Base-by-base conservation (phyloP, 169 alveolate species). In the Plasmodium ovale region DNA sequence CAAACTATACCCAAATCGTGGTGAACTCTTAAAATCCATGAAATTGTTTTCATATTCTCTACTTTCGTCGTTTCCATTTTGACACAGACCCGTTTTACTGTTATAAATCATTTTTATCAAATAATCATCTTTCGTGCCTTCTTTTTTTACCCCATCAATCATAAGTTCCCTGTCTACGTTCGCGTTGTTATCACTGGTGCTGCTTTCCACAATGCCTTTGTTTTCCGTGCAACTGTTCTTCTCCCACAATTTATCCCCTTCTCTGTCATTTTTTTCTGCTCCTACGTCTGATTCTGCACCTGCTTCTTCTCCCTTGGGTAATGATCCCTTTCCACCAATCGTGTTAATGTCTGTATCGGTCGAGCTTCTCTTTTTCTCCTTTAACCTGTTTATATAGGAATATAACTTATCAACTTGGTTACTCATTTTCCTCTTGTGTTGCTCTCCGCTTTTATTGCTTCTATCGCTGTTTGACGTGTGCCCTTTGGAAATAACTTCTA, bases 351-450 rank as follows among this genome's bases (percentile, higher is more conserved):
- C 77, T 44, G 6, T 44, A 10, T 77, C 37, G 31, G 37, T 60
- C 33, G 44, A 16, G 23, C 25, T 64, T 21, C 9, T 77, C 62
- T 77, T 77, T 25, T 77, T 77, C 31, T 72, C 87, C 27, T 77
- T 77, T 16, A 77, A 68, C 62, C 62, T 77, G 42, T 62, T 62
- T 77, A 77, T 77, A 49, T 77, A 77, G 14, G 88, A 54, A 62
- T 77, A 62, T 64, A 77, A 47, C 51, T 77, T 77, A 42, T 77
- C 88, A 53, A 77, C 88, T 51, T 77, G 67, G 1, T 39, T 27
- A 25, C 74, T 77, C 77, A 39, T 44, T 60, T 77, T 77, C 9
- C 47, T 53, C 10, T 62, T 62, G 31, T 31, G 3, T 27, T 3
- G 1, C 5, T 29, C 74, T 19, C 54, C 65, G 6, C 3, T 70